Conservation (phyloP, 345 rosid genomes). For the Limnanthes douglasii region DNA sequence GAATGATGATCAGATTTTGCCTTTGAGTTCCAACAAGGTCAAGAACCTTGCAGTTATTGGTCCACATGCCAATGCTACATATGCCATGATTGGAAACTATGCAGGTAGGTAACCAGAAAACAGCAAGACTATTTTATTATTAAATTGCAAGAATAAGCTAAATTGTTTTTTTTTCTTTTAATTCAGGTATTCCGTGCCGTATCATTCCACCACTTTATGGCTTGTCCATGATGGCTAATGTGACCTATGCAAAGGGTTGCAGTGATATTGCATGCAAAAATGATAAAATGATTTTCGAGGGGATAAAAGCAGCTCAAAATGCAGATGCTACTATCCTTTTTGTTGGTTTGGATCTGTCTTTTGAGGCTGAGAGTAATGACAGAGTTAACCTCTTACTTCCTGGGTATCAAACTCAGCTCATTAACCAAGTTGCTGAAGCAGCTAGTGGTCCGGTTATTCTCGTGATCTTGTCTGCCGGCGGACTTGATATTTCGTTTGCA, state of each 20-base stretch:
- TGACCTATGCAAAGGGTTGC: conserved; percentile 27
- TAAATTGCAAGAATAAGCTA: background rate
- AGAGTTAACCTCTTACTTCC: conserved; percentile 35
- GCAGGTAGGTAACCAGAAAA: too few relatives aligned
- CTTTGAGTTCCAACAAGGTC: conserved; percentile 7
- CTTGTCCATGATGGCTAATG: conserved; percentile 12
- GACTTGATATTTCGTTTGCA: conserved; percentile 37
- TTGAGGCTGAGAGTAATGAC: conserved; percentile 46
- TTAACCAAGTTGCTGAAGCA: conserved; percentile 23
- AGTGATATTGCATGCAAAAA: conserved; percentile 25
- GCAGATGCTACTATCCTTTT: conserved; percentile 38
- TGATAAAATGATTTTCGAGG: conserved; percentile 16
- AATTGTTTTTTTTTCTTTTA: background rate
- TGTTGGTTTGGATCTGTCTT: conserved; percentile 24
- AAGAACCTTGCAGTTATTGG: conserved; percentile 30
- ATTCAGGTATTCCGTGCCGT: conserved; percentile 31
- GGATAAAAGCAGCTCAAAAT: conserved; percentile 14
- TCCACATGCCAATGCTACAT: conserved; percentile 40
- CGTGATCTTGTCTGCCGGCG: conserved; percentile 48
- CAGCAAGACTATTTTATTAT: background rate
- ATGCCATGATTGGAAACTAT: conserved; percentile 41
- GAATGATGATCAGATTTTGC: conserved; percentile 18
- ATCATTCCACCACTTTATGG: conserved; percentile 31
- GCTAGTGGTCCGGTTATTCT: conserved; percentile 43
- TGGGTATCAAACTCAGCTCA: conserved; percentile 31